phyloP scores from a whole-genome alignment of 2,329 filamentous ascomycete species.

The Talaromyces albobiverticillius region DNA sequence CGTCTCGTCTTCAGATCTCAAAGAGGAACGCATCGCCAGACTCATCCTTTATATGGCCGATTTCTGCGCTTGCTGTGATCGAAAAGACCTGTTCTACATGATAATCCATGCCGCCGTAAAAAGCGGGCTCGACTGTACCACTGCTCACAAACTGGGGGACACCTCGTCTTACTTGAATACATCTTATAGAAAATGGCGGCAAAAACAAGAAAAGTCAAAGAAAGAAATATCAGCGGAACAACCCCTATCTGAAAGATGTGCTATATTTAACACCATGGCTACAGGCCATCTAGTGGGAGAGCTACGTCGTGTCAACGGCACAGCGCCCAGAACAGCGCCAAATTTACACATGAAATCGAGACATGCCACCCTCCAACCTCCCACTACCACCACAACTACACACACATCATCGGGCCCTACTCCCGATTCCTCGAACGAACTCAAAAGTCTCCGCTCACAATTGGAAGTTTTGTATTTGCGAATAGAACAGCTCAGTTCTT shows the following conservation, averaged over 20 bases:
- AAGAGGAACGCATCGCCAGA: constrained; percentile 27
- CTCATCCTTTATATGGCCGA: constrained; percentile 38
- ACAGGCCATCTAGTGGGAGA: constrained; percentile 21
- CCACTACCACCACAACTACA: background rate
- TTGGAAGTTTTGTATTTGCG: constrained; percentile 1
- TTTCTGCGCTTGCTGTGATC: constrained; percentile 35
- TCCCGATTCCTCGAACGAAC: background rate
- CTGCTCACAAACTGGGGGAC: constrained; percentile 17
- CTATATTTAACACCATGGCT: constrained; percentile 30
- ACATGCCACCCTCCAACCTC: background rate
- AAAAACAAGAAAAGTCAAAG: constrained; percentile 17
- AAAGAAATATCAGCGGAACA: constrained; percentile 16
- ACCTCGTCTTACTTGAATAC: constrained; percentile 3
- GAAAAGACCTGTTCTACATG: constrained; percentile 26
- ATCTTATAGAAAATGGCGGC: constrained; percentile 25
- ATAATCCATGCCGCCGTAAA: constrained; percentile 35
- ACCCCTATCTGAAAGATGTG: constrained; percentile 30
- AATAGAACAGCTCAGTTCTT: constrained; percentile 9
- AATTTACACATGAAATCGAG: background rate
- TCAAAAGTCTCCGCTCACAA: constrained; percentile 6
- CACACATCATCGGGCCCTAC: background rate
- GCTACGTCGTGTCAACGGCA: background rate
- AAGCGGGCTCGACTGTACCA: constrained; percentile 32
- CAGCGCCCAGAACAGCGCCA: background rate
- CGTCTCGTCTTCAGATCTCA: constrained; percentile 31